These are phyloP conservation scores for Hypoxylon cercidicola DNA, from an alignment of 495 filamentous ascomycete species.

Conservation along the genomic window DNA sequence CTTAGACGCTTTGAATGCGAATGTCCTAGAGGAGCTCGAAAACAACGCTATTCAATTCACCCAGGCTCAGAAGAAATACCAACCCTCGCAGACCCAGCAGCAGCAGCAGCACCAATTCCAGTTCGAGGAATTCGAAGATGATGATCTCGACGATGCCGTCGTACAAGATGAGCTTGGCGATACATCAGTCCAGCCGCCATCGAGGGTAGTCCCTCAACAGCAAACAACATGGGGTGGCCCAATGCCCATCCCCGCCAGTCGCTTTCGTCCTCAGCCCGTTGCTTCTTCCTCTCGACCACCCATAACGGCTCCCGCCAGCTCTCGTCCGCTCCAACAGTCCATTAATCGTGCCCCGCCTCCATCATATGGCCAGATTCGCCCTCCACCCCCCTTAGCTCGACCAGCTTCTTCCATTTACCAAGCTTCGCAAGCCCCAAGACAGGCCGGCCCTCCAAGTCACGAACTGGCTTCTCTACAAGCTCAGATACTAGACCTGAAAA, in stretches of 20 bases:
- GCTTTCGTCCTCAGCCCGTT: constrained; percentile 28
- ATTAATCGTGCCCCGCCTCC: constrained; percentile 28
- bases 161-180: constrained; percentile 31
- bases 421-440: constrained; percentile 41
- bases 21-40: constrained; percentile 57
- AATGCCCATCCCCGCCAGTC: constrained; percentile 30
- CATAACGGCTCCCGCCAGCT: constrained; percentile 6
- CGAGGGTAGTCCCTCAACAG: constrained; percentile 30
- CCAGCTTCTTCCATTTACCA: constrained; percentile 43
- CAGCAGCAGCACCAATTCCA: constrained; percentile 8
- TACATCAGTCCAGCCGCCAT: constrained; percentile 22
- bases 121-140: constrained; percentile 41
- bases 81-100: constrained; percentile 37
- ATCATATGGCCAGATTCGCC: constrained; percentile 38
- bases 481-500: constrained; percentile 51
- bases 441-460: constrained; percentile 25
- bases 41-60: constrained; percentile 60
- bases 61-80: constrained; percentile 50
- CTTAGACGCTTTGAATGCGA: constrained; percentile 58
- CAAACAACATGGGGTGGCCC: constrained; percentile 36
- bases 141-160: constrained; percentile 50
- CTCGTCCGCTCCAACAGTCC: constrained; percentile 44
- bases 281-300: constrained; percentile 25
- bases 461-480: constrained; percentile 42
- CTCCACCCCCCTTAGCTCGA: constrained; percentile 38